A percentile compares a stretch with the other conserved stretches of the same genome.
Conservation (phyloP, 1,139 yeast species). For the Wickerhamomyces sp. region DNA sequence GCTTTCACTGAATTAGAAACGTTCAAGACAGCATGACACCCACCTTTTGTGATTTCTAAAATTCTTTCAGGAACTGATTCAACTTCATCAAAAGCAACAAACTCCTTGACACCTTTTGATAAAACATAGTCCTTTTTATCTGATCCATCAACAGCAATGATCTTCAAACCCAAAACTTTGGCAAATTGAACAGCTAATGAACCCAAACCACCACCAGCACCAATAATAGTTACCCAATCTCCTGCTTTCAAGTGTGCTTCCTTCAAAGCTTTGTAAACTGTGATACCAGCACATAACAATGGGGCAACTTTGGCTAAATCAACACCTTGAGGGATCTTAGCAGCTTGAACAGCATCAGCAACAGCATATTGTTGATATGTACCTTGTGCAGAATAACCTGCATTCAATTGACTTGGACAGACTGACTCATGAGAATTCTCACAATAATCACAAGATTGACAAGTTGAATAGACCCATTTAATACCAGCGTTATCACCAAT, state of each 20-base stretch:
- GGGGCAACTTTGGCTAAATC: constrained; percentile 57
- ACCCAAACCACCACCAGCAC: constrained; percentile 70
- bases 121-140: constrained; percentile 43
- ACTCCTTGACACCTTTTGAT: constrained; percentile 9
- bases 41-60: constrained; percentile 7
- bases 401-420: constrained; percentile 51
- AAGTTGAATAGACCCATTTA: constrained; percentile 61
- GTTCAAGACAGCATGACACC: constrained; percentile 14
- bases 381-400: constrained; percentile 65
- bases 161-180: constrained; percentile 58
- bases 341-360: constrained; percentile 64
- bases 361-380: constrained; percentile 65
- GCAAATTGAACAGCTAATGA: constrained; percentile 63
- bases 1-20: constrained; percentile 8
- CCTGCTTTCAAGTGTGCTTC: constrained; percentile 36
- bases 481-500: constrained; percentile 60
- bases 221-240: constrained; percentile 61
- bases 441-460: constrained; percentile 56
- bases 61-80: constrained; percentile 6
- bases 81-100: constrained; percentile 12
- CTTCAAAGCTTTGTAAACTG: constrained; percentile 13
- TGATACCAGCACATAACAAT: constrained; percentile 39
- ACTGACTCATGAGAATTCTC: constrained; percentile 48
- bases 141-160: constrained; percentile 58
- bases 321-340: constrained; percentile 50